Evolutionary conservation across 164 flowering plant genomes (phyloP), one percentile per base, ranked within the genome.

Genomic region (Platanus orientalis): DNA sequence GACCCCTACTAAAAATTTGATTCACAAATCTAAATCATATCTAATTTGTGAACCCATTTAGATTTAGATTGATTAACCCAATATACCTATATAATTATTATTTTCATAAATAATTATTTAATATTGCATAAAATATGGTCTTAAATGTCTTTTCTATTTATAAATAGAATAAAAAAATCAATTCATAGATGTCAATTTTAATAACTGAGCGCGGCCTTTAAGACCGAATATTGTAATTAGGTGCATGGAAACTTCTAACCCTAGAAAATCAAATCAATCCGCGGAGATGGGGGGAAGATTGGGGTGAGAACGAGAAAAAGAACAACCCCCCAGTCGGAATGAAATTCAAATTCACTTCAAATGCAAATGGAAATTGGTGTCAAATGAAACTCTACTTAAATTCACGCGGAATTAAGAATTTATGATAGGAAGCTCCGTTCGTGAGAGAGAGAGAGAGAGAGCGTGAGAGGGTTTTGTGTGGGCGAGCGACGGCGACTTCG

Each of bases 311-410:
- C 28, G n/a, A 16, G 49, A 39, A 60, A 45, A 79, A 75, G 78
- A 83, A 45, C 3, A 19, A 45, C 4, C 2, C 1, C 12, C 81
- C 61, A 57, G 84, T 78, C 89, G 87, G 84, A 83, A 84, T 79
- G 81, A 81, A 83, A 78, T 69, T 70, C 71, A 78, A 83, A 80
- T 79, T 64, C 74, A 57, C 0, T 6, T 57, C 32, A 72, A 75
- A 75, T 71, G 32, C 65, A 72, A 64, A 56, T 30, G 4, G 23
- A 9, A 7, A 55, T 11, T 19, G 20, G 17, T 2, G 9, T 28
- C 11, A 55, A 28, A 55, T 55, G 39, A 55, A 55, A 73, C 60
- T 56, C 48, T 20, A 45, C 7, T 25, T 27, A 78, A 74, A 78
- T 73, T 65, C 71, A 80, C 64, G 19, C 48, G 26, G 66, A 45